Evolutionary conservation across 2,329 filamentous ascomycete genomes (phyloP).

Genomic region (Tolypocladium pustulatum): DNA sequence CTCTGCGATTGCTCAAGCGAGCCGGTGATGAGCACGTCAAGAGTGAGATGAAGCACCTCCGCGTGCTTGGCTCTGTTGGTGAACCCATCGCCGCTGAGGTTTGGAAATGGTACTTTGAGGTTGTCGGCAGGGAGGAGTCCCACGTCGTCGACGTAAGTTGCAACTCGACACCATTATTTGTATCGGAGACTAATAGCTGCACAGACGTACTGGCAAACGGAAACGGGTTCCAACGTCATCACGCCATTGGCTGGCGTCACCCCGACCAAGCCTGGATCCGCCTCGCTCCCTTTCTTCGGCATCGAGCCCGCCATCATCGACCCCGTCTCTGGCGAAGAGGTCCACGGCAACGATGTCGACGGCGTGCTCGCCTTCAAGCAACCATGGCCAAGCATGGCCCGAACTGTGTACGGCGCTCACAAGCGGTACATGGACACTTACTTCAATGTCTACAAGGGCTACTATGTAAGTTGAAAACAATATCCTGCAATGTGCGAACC

Average conservation of each 20-base stretch:
- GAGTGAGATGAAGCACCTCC: slow-evolving; percentile 77
- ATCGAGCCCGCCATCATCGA: slow-evolving; percentile 97
- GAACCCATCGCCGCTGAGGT: slow-evolving; percentile 97
- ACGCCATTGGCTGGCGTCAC: slow-evolving; percentile 87
- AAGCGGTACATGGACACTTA: slow-evolving; percentile 99
- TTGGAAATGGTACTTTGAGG: slow-evolving; percentile 99
- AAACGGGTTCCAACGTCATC: slow-evolving; percentile 95
- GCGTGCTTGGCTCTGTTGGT: slow-evolving; percentile 87
- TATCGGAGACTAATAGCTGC: slow-evolving; percentile 8
- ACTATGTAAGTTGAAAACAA: slow-evolving; percentile 67
- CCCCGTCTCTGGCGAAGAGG: slow-evolving; percentile 86
- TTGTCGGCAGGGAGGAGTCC: slow-evolving; percentile 84
- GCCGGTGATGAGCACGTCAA: slow-evolving; percentile 89
- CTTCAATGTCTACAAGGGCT: slow-evolving; percentile 93
- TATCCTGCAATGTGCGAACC: background rate
- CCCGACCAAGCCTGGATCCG: slow-evolving; percentile 91
- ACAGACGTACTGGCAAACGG: slow-evolving; percentile 99
- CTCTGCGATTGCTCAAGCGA: slow-evolving; percentile 85
- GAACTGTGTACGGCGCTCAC: slow-evolving; percentile 95
- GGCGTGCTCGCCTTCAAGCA: slow-evolving; percentile 96
- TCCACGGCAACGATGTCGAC: slow-evolving; percentile 92
- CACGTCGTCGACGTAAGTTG: slow-evolving; percentile 82
- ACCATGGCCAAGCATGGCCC: slow-evolving; percentile 96
- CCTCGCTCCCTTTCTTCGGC: slow-evolving; percentile 94
- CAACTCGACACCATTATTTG: no score